Base-by-base conservation (phyloP, 2,329 filamentous ascomycete species). In the Dothideomycetes sp. region DNA sequence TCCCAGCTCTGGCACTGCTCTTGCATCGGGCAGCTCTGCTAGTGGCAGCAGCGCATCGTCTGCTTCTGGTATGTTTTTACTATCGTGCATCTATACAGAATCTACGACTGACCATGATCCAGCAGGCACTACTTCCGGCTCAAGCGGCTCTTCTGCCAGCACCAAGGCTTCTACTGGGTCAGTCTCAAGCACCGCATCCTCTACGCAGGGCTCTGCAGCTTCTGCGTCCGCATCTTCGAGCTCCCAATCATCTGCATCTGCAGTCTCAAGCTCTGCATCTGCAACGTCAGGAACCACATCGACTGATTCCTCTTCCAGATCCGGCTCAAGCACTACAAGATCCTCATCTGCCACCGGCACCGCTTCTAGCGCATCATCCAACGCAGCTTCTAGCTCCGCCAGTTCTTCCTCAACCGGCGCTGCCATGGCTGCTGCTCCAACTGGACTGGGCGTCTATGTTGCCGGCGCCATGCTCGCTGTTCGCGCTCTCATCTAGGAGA, bases 21-120 rank as follows among this genome's bases (percentile, higher is more conserved):
- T 40, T 11, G 38, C 32, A 40, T 27, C 22, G 22, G 22, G 7
- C 22, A 7, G 12, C 33, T 33, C 39, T 37, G 39, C 36, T 36
- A 41, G 34, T 41, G 12, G 5, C 15, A 16, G 15, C 15, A 12
- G 30, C 5, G 5, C 30, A 5, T 5, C 15, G 8, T 32, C 15
- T 32, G 30, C 10, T 32, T 32, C 10, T 16, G 10, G 30, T 32
- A n/a, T n/a, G 30, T 32, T 32, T 29, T 29, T 32, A 4, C 7
- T 24, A 24, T 11, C 19, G n/a, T 29, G 24, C 12, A 8, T 29
- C 24, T 8, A 29, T 29, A 12, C 12, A 29, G 8, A 29, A 29
- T 29, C 8, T 15, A 10, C 17, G 18, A 14, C n/a, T n/a, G n/a
- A n/a, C n/a, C n/a, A n/a, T n/a, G n/a, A n/a, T n/a, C n/a, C n/a